A percentile compares a stretch with the other conserved stretches of the same genome.
Evolutionary conservation across 805 yeast genomes (phyloP).

Genomic region (Lipomyces sp.): DNA sequence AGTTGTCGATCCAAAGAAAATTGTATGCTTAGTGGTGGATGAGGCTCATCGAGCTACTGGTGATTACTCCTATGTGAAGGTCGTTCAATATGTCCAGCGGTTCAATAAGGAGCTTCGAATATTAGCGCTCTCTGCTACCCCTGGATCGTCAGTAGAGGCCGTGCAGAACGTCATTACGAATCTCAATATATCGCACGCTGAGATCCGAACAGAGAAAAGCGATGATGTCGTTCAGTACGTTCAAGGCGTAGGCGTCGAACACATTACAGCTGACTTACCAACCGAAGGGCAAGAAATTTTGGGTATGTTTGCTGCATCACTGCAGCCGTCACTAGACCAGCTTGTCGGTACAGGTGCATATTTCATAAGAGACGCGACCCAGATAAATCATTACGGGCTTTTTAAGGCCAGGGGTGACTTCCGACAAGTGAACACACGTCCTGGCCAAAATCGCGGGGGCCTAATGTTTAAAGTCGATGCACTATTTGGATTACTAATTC

Average conservation of each 20-base stretch:
- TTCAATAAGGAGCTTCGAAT: slow-evolving; percentile 72
- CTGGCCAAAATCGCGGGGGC: background rate
- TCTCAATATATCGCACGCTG: slow-evolving; percentile 73
- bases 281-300: slow-evolving; percentile 62
- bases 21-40: slow-evolving; percentile 82
- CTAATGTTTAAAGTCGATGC: slow-evolving; percentile 31
- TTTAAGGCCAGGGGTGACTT: slow-evolving; percentile 59
- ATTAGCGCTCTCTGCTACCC: slow-evolving; percentile 93
- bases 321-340: slow-evolving; percentile 65
- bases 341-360: slow-evolving; percentile 67
- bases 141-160: slow-evolving; percentile 84
- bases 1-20: slow-evolving; percentile 69
- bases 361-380: slow-evolving; percentile 66
- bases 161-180: slow-evolving; percentile 84
- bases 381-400: slow-evolving; percentile 70
- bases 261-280: slow-evolving; percentile 59
- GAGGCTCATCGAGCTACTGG: slow-evolving; percentile 97
- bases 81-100: slow-evolving; percentile 67
- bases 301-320: slow-evolving; percentile 62
- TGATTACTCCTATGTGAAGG: slow-evolving; percentile 83
- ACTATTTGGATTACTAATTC: slow-evolving; percentile 61
- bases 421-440: background rate
- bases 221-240: slow-evolving; percentile 80
- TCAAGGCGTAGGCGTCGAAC: slow-evolving; percentile 66
- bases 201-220: slow-evolving; percentile 83